Evolutionary conservation across 1,284 basidiomycete genomes (phyloP).

Genomic region (Albatrellus sp.): DNA sequence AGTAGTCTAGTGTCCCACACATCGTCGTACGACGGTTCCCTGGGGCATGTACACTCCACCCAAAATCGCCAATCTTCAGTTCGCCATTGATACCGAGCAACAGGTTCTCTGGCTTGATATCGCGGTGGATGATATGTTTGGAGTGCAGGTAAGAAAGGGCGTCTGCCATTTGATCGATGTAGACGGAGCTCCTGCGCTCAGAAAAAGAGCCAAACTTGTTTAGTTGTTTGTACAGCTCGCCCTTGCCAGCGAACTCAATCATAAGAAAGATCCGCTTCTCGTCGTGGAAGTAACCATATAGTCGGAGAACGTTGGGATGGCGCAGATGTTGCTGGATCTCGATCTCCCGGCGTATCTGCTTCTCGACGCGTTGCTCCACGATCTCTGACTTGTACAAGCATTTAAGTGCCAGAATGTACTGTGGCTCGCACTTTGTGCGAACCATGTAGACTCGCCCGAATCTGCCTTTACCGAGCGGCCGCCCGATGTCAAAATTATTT

Average conservation of each 20-base stretch:
- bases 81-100: constrained; percentile 93
- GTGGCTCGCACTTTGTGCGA: constrained; percentile 76
- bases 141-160: constrained; percentile 86
- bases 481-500: constrained; percentile 86
- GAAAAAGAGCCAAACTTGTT: constrained; percentile 78
- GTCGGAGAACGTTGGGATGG: constrained; percentile 88
- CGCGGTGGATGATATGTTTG: constrained; percentile 97
- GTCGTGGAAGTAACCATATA: constrained; percentile 98
- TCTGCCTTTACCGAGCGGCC: constrained; percentile 95
- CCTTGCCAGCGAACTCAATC: constrained; percentile 92
- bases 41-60: constrained; percentile 98
- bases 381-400: constrained; percentile 97
- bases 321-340: constrained; percentile 98
- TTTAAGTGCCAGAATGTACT: constrained; percentile 95
- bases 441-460: constrained; percentile 99
- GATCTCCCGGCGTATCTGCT: constrained; percentile 92
- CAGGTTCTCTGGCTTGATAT: constrained; percentile 98
- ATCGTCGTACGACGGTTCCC: constrained; percentile 81
- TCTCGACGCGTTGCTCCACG: constrained; percentile 78
- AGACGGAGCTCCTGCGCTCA: constrained; percentile 78
- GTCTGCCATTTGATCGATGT: constrained; percentile 98
- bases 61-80: constrained; percentile 97
- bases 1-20: constrained; percentile 93
- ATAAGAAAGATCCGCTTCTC: constrained; percentile 97
- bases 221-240: constrained; percentile 94